Evolutionary conservation across 805 yeast species (phyloP), one percentile per base, ranked within the genome.

Genomic region (Sungouiozyma intestinalis): DNA sequence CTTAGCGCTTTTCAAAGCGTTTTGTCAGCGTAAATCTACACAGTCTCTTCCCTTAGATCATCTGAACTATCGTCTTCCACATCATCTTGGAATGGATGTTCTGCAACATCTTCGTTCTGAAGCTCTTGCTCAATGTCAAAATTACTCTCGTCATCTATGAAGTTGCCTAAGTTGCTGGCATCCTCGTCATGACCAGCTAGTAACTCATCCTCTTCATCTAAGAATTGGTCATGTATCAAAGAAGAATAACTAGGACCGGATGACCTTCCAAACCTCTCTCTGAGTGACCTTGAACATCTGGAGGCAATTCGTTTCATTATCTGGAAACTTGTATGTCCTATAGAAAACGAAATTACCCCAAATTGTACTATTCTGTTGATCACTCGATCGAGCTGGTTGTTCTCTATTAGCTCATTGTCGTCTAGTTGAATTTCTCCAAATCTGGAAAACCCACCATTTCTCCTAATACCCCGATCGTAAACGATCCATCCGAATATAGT

Each of bases 401-500:
- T 76, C 55, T 81, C 88, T 38, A 81, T 73, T 3, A 45, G 72
- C 39, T 44, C 41, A 40, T 76, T 82, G 24, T 79, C 86, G 31
- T 79, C 86, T 37, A 88, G 69, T 48, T 94, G 70, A 45, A 88
- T 88, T 59, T 83, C 94, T 15, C 96, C 96, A 59, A 85, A 79
- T 51, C 84, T 70, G 29, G 75, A 63, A 58, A 81, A 77, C 0
- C 87, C 87, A 18, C 88, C 88, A 56, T 81, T 81, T 50, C 87
- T 69, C 45, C 85, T 76, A 46, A 85, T 77, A 41, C 94, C 94
- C 54, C 80, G 75, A 47, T 83, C 86, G 59, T 83, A 87, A 17
- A 86, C 78, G 56, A 85, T 75, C 73, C 77, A 79, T 1, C 80
- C 73, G n/a, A 69, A 65, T 6, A 73, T 53, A 45, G 74, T 72